Evolutionary conservation across 441 rosid genomes (phyloP), one percentile per base, ranked within the genome.

Genomic region (Populus hybrid): DNA sequence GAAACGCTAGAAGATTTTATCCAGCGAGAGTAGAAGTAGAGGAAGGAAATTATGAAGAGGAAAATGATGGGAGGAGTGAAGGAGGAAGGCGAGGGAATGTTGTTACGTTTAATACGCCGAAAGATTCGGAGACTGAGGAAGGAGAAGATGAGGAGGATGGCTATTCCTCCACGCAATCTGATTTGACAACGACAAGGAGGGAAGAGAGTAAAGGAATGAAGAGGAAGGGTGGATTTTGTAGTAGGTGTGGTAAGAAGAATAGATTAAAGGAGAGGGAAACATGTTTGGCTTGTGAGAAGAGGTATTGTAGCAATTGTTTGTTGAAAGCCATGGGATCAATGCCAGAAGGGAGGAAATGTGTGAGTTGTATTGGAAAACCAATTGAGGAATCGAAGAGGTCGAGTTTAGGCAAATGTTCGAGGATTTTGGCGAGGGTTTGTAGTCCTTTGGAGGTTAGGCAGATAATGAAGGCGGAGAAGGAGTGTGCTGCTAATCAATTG

Each of bases 281-380:
- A 21, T 90, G 91, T 79, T 75, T 88, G 75, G 93, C 85, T 24
- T 89, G 90, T 38, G 90, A 87, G 77, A 80, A 89, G 7, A 84
- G 75, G 82, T 89, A 85, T 42, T 89, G 93, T 36, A 82, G 82
- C 35, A 86, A 84, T 75, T 88, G 89, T 30, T 68, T 89, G 85
- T 77, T 88, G 26, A 89, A 84, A 81, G 90, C 89, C 18, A 88
- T 89, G 91, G 93, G 93, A 5, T 89, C 93, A 66, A 89, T 89
- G 93, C 93, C 91, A 8, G 93, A 89, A 75, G 93, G 91, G 35
- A 84, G 93, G 80, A 88, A 89, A 78, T 89, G 93, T 14, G 88
- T 89, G 7, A 71, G 81, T n/a, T 89, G 91, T 67, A 88, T 89
- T 32, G 84, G 87, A 20, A 53, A 77, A 74, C 82, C 89, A 0